Base-by-base conservation (phyloP, 768 basidiomycete species). In the Peribolospora baueri region DNA sequence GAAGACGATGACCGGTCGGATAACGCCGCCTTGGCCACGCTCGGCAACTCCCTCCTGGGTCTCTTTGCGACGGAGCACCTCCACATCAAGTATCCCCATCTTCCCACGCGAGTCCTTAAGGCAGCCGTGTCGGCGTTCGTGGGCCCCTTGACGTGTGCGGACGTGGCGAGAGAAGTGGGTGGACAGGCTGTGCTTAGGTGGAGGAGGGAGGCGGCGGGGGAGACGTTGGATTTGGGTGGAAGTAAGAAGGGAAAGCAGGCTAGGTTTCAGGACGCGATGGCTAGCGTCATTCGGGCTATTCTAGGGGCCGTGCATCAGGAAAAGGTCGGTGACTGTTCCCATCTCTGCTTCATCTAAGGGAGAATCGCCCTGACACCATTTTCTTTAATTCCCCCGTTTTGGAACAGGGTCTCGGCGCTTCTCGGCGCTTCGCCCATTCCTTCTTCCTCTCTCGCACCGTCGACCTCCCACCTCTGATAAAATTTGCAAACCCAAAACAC, bases 111-210 rank as follows among this genome's bases (percentile, higher is more conserved):
- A 54, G 87, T 87, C 36, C 69, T 85, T 61, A 90, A 93, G 69
- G 82, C 84, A 5, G 87, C 84, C 10, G 77, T 91, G 56, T 87
- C 84, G 46, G 84, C 87, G 54, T 84, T 85, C 67, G 90, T 88
- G 41, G 91, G 91, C 10, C 80, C 84, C 11, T 70, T 76, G 60
- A 80, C 82, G 5, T 86, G 84, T 63, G 78, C 83, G 46, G 77
- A 74, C 60, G 80, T 95, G 51, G 90, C 90, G 37, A 76, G 79
- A 56, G 83, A 87, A 68, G 59, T 81, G 73, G 86, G 84, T 58
- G 82, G 79, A 14, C 68, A 74, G 25, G 79, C 80, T 3, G 72
- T 90, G 39, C 66, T 90, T 50, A 74, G 85, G 59, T 88, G 86
- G 86, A 76, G 81, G 65, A 74, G 82, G 68, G 74, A 72, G 62